Evolutionary conservation across 2,329 filamentous ascomycete genomes (phyloP).

Genomic region (Monilinia fructicola): DNA sequence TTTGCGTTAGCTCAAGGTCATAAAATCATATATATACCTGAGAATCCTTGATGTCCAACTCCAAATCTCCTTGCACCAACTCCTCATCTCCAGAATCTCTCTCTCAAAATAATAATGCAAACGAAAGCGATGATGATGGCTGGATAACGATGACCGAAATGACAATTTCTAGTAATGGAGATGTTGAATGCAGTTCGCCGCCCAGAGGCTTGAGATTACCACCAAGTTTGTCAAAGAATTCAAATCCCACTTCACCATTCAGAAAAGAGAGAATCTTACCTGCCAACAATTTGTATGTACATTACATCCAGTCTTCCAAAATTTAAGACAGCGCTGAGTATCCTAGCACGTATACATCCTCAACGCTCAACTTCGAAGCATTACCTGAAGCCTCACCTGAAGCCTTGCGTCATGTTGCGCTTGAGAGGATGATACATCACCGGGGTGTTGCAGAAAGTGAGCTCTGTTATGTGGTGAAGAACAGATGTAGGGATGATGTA

Average conservation of each 20-base stretch:
- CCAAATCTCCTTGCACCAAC: not conserved
- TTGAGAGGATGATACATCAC: not conserved
- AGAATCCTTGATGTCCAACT: too few species aligned
- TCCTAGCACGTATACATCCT: not conserved
- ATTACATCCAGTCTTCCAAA: not conserved
- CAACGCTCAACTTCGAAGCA: not conserved
- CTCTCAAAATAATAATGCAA: too few species aligned
- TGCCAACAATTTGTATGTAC: not conserved
- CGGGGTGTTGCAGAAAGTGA: not conserved
- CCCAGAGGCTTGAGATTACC: too few species aligned
- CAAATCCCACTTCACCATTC: too few species aligned
- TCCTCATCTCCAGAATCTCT: not conserved
- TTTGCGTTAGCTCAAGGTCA: not conserved
- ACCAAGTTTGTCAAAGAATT: too few species aligned
- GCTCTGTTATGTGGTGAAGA: too few species aligned
- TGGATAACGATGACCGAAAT: constrained; percentile 3
- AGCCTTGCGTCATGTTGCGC: not conserved
- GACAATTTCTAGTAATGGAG: not conserved
- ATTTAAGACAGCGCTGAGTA: not conserved
- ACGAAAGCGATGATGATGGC: not conserved
- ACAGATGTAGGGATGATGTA: too few species aligned
- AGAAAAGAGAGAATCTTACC: not conserved
- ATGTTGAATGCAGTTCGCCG: not conserved
- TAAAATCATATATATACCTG: not conserved
- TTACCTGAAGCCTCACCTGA: not conserved